phyloP scores from a whole-genome alignment of 306 rosid genomes.

The Sicyos edulis region DNA sequence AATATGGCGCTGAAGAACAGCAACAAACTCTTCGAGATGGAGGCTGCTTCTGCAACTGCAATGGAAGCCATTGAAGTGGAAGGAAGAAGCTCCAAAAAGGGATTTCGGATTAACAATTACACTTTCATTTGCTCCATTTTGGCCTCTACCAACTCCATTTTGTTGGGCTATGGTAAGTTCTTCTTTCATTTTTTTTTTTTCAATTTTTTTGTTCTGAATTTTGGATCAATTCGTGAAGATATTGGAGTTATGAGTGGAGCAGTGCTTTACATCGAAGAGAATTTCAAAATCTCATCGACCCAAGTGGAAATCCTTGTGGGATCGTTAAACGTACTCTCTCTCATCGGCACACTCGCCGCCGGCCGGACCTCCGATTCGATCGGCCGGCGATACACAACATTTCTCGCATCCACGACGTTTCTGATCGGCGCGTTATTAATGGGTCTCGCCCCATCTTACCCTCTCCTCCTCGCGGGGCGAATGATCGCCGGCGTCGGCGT shows the following conservation, averaged over 20 bases:
- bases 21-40: neutral
- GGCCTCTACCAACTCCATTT: slow-evolving; percentile 76
- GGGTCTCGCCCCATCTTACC: slow-evolving; percentile 72
- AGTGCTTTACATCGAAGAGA: slow-evolving; percentile 44
- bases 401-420: slow-evolving; percentile 55
- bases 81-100: neutral
- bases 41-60: neutral
- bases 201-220: neutral
- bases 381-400: slow-evolving; percentile 67
- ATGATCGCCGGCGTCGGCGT: slow-evolving; percentile 71
- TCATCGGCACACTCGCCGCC: slow-evolving; percentile 66
- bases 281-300: slow-evolving; percentile 46
- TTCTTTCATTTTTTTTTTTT: neutral
- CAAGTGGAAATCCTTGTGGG: slow-evolving; percentile 74
- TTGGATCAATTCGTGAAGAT: slow-evolving; percentile 30
- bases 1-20: neutral
- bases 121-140: slow-evolving; percentile 57
- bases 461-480: slow-evolving; percentile 51
- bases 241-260: slow-evolving; percentile 97
- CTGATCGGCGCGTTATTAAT: slow-evolving; percentile 60
- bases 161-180: slow-evolving; percentile 67
- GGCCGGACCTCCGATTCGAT: slow-evolving; percentile 63
- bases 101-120: slow-evolving; percentile 47
- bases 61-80: slow-evolving; percentile 2
- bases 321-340: slow-evolving; percentile 53